These are phyloP conservation scores for Yamadazyma trypodendri DNA, from an alignment of 1,139 yeast genomes.

Conservation along the genomic window DNA sequence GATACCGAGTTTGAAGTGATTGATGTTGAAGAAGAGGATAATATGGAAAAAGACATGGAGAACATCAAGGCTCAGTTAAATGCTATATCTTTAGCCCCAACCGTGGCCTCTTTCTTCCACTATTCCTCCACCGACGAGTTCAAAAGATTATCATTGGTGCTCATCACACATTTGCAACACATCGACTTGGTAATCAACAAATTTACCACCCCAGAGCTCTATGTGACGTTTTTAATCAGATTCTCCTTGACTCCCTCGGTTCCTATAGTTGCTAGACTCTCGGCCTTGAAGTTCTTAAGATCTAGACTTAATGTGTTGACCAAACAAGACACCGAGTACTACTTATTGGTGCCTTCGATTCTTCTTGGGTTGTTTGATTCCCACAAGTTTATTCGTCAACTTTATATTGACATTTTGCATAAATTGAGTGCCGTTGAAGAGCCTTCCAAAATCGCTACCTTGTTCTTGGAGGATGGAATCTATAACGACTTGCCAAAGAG, in stretches of 20 bases:
- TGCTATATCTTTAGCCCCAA: constrained; percentile 1
- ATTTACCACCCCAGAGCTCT: constrained; percentile 27
- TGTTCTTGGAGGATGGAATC: constrained; percentile 42
- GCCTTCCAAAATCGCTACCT: constrained; percentile 17
- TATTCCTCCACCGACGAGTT: constrained; percentile 43
- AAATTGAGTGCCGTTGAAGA: constrained; percentile 19
- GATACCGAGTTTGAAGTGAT: constrained; percentile 20
- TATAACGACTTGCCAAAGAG: constrained; percentile 40
- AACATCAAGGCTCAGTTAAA: constrained; percentile 7
- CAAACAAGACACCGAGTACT: constrained; percentile 21
- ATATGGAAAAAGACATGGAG: constrained; percentile 7
- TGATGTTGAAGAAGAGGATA: constrained; percentile 11
- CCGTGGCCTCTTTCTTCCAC: constrained; percentile 37
- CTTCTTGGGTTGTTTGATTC: constrained; percentile 36
- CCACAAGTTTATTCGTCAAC: constrained; percentile 28
- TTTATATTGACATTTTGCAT: constrained; percentile 24
- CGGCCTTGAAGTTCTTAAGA: constrained; percentile 39
- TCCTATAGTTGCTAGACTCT: constrained; percentile 55
- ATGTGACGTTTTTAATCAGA: constrained; percentile 58
- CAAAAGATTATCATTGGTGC: constrained; percentile 33
- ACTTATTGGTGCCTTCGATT: constrained; percentile 37
- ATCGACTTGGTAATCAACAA: constrained; percentile 4
- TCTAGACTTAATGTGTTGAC: constrained; percentile 26
- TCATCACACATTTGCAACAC: constrained; percentile 29
- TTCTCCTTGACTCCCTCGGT: constrained; percentile 54